A percentile compares a stretch with the other conserved stretches of the same genome.
These are phyloP conservation scores for Neurospora sp. DNA, from an alignment of 495 filamentous ascomycete species.

Conservation along the genomic window DNA sequence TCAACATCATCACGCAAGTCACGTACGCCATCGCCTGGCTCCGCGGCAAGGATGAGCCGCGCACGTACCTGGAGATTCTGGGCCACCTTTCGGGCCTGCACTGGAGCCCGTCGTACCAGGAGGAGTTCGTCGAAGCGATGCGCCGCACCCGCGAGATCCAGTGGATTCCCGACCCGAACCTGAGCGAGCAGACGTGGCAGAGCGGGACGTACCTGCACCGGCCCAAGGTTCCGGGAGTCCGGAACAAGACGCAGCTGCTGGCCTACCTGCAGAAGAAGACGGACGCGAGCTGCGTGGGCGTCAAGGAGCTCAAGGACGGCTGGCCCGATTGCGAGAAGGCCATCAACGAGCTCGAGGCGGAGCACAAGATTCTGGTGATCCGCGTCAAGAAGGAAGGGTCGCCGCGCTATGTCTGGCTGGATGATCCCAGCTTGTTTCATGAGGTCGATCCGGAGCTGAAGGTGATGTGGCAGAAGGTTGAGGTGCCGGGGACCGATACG, in stretches of 20 bases:
- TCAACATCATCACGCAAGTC: slow-evolving; percentile 74
- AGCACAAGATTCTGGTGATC: slow-evolving; percentile 71
- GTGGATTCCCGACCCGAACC: slow-evolving; percentile 50
- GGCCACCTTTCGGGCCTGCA: slow-evolving; percentile 62
- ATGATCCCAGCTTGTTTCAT: slow-evolving; percentile 68
- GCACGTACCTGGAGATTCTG: slow-evolving; percentile 63
- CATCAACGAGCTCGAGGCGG: slow-evolving; percentile 65
- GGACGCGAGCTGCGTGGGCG: slow-evolving; percentile 68
- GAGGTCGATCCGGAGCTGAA: slow-evolving; percentile 74
- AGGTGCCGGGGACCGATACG: slow-evolving; percentile 62
- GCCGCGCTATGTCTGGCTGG: slow-evolving; percentile 76
- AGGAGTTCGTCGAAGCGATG: slow-evolving; percentile 36
- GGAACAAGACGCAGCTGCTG: slow-evolving; percentile 61
- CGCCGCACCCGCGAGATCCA: slow-evolving; percentile 58
- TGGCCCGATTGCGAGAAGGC: slow-evolving; percentile 75
- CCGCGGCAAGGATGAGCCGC: slow-evolving; percentile 61
- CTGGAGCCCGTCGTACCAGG: slow-evolving; percentile 30
- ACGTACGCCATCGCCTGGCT: slow-evolving; percentile 76
- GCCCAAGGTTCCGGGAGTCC: slow-evolving; percentile 68
- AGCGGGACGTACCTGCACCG: slow-evolving; percentile 65
- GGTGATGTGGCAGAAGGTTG: slow-evolving; percentile 69
- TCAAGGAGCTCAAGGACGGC: slow-evolving; percentile 88
- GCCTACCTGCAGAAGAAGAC: slow-evolving; percentile 67
- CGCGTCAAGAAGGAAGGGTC: slow-evolving; percentile 89
- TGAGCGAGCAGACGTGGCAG: slow-evolving; percentile 43